Percentiles rank a stretch among this genome's conserved stretches.
These are phyloP conservation scores for Aphanomyces invadans DNA, from an alignment of 352 stramenopile genomes.

Conservation along the genomic window DNA sequence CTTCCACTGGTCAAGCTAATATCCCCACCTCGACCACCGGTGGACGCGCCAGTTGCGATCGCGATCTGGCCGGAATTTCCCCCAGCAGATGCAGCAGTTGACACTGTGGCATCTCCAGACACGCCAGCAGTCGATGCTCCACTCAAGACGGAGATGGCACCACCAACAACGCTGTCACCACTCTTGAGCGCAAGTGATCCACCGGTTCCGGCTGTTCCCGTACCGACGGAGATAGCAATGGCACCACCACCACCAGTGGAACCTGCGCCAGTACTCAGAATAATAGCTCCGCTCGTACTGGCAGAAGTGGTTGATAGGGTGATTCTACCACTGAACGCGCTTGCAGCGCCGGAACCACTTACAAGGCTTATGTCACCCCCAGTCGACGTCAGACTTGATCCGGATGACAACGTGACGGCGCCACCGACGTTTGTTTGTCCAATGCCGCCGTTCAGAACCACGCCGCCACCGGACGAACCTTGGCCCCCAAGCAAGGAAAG, in stretches of 20 bases:
- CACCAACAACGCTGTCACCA: slow-evolving; percentile 12
- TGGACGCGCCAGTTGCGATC: slow-evolving; percentile 32
- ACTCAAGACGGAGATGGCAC: slow-evolving; percentile 7
- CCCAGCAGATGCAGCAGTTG: neutral
- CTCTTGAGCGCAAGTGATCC: slow-evolving; percentile 15
- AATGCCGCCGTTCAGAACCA: slow-evolving; percentile 27
- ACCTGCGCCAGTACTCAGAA: neutral
- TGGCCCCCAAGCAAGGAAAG: slow-evolving; percentile 30
- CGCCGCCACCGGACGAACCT: slow-evolving; percentile 28
- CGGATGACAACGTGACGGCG: slow-evolving; percentile 27
- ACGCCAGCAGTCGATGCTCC: slow-evolving; percentile 12
- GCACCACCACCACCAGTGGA: slow-evolving; percentile 8
- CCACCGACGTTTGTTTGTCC: slow-evolving; percentile 25
- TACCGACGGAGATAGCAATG: slow-evolving; percentile 13
- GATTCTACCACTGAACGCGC: slow-evolving; percentile 32
- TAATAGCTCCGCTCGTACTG: slow-evolving; percentile 27
- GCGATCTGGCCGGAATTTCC: slow-evolving; percentile 34
- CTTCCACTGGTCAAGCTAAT: neutral
- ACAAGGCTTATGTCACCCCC: slow-evolving; percentile 27
- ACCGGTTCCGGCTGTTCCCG: slow-evolving; percentile 5
- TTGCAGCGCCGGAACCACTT: slow-evolving; percentile 26
- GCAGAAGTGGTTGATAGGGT: slow-evolving; percentile 29
- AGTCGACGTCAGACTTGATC: slow-evolving; percentile 21
- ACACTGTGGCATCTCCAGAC: slow-evolving; percentile 12
- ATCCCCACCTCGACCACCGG: slow-evolving; percentile 29